These are phyloP conservation scores for Leccinum rimulosum DNA, from an alignment of 768 basidiomycete species.

Conservation along the genomic window DNA sequence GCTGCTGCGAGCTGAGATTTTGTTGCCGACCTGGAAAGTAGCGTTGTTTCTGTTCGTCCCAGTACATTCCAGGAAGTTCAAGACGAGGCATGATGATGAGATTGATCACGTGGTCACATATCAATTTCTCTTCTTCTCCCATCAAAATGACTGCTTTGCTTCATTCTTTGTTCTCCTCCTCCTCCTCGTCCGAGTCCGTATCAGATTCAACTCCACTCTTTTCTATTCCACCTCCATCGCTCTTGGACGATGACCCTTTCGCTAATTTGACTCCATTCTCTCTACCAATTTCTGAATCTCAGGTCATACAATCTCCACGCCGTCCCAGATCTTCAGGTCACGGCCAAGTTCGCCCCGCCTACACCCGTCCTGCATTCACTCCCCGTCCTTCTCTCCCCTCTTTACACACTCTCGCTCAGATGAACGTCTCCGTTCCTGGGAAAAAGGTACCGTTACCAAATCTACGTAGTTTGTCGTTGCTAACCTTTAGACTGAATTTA, in stretches of 20 bases:
- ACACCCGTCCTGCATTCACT: constrained; percentile 41
- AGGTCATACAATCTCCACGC: background rate
- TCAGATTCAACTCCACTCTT: background rate
- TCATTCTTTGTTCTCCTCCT: background rate
- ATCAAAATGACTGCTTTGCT: background rate
- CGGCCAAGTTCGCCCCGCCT: constrained; percentile 37
- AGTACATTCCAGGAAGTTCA: constrained; percentile 56
- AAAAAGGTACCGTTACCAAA: constrained; percentile 33
- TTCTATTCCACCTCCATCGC: constrained; percentile 5
- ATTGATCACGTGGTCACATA: background rate
- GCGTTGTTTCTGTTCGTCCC: constrained; percentile 47
- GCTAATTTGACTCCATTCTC: constrained; percentile 47
- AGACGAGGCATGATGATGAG: constrained; percentile 39
- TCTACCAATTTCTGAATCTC: no score
- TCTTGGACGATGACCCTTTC: constrained; percentile 75
- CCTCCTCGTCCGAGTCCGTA: background rate
- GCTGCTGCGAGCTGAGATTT: background rate
- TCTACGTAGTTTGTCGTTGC: background rate
- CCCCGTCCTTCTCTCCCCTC: constrained; percentile 44
- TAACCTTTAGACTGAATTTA: background rate
- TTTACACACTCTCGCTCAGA: constrained; percentile 36
- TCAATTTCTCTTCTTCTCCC: background rate
- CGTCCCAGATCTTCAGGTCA: constrained; percentile 34
- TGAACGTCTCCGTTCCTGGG: constrained; percentile 32
- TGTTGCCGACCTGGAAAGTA: constrained; percentile 45